A percentile compares a stretch with the other conserved stretches of the same genome.
Conservation (phyloP, 345 rosid species). For the Gossypium longicalyx region DNA sequence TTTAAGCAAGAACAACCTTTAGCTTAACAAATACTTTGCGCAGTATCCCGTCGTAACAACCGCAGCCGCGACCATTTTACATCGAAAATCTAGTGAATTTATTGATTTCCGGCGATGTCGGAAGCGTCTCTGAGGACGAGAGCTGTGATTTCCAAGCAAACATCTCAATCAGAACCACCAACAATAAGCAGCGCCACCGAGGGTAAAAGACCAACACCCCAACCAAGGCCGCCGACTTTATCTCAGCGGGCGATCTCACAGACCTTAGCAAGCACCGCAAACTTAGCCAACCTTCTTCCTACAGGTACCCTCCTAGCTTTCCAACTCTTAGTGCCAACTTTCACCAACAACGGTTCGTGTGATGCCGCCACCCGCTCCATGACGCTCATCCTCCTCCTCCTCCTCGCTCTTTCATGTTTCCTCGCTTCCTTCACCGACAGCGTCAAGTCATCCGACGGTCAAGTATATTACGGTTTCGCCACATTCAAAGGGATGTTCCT, state of each 20-base stretch:
- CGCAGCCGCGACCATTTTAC: neutral
- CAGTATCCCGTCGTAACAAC: neutral
- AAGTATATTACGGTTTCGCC: constrained; percentile 69
- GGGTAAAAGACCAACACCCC: constrained; percentile 33
- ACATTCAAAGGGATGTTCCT: constrained; percentile 65
- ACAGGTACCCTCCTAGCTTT: constrained; percentile 89
- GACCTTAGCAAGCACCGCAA: constrained; percentile 73
- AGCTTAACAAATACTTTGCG: neutral
- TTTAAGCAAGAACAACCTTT: too few relatives aligned
- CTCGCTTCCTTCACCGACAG: constrained; percentile 77
- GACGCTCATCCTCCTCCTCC: constrained; percentile 52
- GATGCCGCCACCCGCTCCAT: constrained; percentile 54
- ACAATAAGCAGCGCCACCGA: constrained; percentile 9
- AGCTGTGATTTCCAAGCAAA: constrained; percentile 25
- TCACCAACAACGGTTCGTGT: constrained; percentile 80
- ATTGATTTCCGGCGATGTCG: neutral
- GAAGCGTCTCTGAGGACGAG: constrained; percentile 26
- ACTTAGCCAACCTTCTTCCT: constrained; percentile 89
- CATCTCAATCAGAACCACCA: constrained; percentile 16
- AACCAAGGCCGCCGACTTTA: constrained; percentile 32
- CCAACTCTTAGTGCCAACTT: constrained; percentile 70
- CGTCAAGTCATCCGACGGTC: constrained; percentile 54
- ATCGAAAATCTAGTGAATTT: neutral
- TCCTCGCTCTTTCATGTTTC: constrained; percentile 70
- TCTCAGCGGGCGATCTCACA: constrained; percentile 65